Percentiles rank a stretch among this genome's conserved stretches.
Conservation (phyloP, 2,329 filamentous ascomycete species). For the Sporothrix protearum region DNA sequence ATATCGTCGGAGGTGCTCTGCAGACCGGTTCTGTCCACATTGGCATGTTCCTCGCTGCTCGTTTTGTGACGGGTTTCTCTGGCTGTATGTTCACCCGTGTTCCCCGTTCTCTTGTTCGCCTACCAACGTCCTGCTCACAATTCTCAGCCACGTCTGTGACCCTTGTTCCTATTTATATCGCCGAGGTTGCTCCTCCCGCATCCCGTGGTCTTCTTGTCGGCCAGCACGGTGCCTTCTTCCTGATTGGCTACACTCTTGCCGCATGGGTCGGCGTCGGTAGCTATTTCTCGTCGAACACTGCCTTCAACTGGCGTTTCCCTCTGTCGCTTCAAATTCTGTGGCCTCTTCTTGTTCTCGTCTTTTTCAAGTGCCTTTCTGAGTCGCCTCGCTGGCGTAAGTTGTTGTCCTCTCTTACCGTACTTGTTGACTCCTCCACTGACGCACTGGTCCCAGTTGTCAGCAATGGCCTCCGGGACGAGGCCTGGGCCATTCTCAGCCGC, state of each 20-base stretch:
- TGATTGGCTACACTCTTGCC: not conserved
- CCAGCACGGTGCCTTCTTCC: slow-evolving; percentile 25
- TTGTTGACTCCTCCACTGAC: no score
- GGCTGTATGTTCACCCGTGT: slow-evolving; percentile 28
- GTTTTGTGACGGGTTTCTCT: slow-evolving; percentile 43
- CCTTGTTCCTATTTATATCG: slow-evolving; percentile 28
- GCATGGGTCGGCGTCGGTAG: slow-evolving; percentile 39
- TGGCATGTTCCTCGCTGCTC: slow-evolving; percentile 28
- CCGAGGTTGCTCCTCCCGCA: slow-evolving; percentile 38
- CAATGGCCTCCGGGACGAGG: slow-evolving; percentile 5
- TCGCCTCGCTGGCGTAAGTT: slow-evolving; percentile 20
- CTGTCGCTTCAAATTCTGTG: slow-evolving; percentile 42
- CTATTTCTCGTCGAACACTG: slow-evolving; percentile 33
- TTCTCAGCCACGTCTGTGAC: slow-evolving; percentile 31
- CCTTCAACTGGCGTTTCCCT: slow-evolving; percentile 44
- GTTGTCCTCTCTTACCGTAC: not conserved
- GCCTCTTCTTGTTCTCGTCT: slow-evolving; percentile 36
- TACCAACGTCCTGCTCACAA: no score
- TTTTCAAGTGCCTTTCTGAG: not conserved
- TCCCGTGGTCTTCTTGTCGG: slow-evolving; percentile 33
- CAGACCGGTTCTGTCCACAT: slow-evolving; percentile 27
- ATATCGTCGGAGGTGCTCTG: slow-evolving; percentile 21
- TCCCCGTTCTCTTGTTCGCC: no score
- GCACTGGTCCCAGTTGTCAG: not conserved
- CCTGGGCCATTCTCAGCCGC: not conserved